Conservation (phyloP, 2,329 filamentous ascomycete species). For the Colletotrichum sp. region DNA sequence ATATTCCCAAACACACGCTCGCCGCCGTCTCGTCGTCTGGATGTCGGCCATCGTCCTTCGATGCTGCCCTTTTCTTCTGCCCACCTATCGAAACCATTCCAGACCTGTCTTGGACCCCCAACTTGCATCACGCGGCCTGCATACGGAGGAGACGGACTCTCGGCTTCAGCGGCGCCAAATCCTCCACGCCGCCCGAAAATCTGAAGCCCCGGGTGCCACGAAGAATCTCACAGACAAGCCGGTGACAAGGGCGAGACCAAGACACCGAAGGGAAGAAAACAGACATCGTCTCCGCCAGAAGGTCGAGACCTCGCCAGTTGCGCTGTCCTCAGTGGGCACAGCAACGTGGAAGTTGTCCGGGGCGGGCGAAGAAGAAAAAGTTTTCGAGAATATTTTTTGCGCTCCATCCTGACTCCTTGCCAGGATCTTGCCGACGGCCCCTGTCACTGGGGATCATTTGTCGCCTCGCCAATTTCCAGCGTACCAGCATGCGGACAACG, state of each 20-base stretch:
- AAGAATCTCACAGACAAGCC: not conserved
- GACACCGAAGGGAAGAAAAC: not conserved
- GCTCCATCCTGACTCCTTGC: not conserved
- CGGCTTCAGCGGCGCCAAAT: constrained; percentile 3
- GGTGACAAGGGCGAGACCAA: not conserved
- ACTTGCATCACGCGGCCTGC: not conserved
- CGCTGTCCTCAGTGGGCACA: not conserved
- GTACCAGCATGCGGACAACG: not conserved
- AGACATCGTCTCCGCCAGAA: not conserved
- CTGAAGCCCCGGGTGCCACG: not conserved
- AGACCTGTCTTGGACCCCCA: constrained; percentile 14
- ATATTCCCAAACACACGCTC: not conserved
- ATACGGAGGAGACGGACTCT: not conserved
- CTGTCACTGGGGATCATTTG: not conserved
- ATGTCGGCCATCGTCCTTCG: not conserved
- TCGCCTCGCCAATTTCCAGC: constrained; percentile 15
- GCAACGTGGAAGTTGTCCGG: constrained; percentile 13
- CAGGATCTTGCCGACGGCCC: constrained; percentile 8
- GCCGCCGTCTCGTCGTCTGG: not conserved
- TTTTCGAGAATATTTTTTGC: not conserved
- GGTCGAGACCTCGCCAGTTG: not conserved
- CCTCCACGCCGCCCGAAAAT: not conserved
- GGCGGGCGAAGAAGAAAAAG: not conserved
- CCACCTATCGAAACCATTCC: not conserved
- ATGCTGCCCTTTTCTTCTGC: not conserved